Conservation (phyloP, 192 early-diverging fungal species). For the Gonapodya sp. region DNA sequence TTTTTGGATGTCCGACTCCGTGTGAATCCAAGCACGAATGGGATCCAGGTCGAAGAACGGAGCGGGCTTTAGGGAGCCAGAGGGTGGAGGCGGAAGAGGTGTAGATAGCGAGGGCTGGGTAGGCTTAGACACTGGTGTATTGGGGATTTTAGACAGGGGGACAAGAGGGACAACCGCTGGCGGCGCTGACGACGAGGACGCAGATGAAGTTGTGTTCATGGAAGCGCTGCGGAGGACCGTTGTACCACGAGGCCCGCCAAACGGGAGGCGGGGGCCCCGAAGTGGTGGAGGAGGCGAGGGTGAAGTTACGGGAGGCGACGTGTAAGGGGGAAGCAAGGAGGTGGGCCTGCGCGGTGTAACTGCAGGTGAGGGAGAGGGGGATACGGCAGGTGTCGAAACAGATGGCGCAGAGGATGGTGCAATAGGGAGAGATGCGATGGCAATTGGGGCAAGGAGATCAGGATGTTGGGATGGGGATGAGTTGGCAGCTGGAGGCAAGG, state of each 20-base stretch:
- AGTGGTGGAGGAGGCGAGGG: neutral
- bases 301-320: neutral
- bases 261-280: neutral
- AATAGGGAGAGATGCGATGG: neutral
- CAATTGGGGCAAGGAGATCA: neutral
- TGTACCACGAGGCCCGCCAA: neutral
- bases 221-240: neutral
- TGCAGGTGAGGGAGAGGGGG: neutral
- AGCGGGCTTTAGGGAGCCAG: neutral
- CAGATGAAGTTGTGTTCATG: no score
- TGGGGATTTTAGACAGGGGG: neutral
- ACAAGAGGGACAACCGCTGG: neutral
- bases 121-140: no score
- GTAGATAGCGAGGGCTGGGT: no score
- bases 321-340: no score
- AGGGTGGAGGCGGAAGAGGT: neutral
- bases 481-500: neutral
- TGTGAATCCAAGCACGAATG: neutral
- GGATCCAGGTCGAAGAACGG: neutral
- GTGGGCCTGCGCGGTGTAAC: neutral
- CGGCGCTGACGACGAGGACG: no score
- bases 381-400: neutral
- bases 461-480: neutral
- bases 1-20: neutral
- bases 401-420: neutral